Evolutionary conservation across 768 basidiomycete species (phyloP), one percentile per base, ranked within the genome.

Genomic region (Pleurotus sapidus): DNA sequence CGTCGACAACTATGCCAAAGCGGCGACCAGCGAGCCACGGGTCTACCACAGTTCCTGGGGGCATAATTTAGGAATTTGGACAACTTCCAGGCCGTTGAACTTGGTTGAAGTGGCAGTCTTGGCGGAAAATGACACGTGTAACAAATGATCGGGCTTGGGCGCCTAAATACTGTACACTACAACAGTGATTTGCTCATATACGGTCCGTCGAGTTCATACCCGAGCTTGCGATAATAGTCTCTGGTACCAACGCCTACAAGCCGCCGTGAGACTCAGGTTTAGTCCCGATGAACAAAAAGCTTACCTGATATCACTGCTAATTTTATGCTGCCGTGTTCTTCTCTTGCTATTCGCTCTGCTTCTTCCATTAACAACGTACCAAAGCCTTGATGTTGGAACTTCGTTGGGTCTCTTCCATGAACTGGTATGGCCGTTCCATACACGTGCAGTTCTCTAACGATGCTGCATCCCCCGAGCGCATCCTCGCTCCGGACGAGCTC

Each of bases 291-390:
- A 56, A 20, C 27, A 24, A 17, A 18, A 17, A 18, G 64, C 86
- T 66, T 61, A 85, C 93, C 95, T 39, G 95, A 95, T 62, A 99
- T 99, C 58, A 99, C 96, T n/a, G 91, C 97, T 34, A 99, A 74
- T 73, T 98, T 95, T 60, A 89, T 78, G 70, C 94, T 98, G 17
- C 92, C 96, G 65, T 99, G 97, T 68, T 99, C 97, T 66, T 98
- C 96, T 62, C 89, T 78, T 23, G 97, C 95, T 77, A 99, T 98
- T 65, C 96, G 83, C 71, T 98, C 97, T 7, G 97, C 97, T 74
- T 99, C 97, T 68, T 99, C 97, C 97, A 99, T 99, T 60, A 99
- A 74, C 60, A 98, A 70, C 27, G 95, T 97, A 11, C 97, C 97
- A 70, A 98, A 98, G 6, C 97, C 97, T 84, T 95, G 42, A 73